Percentiles rank a stretch among this genome's conserved stretches.
Evolutionary conservation across 441 rosid genomes (phyloP).

Genomic region (Gossypium aridum): DNA sequence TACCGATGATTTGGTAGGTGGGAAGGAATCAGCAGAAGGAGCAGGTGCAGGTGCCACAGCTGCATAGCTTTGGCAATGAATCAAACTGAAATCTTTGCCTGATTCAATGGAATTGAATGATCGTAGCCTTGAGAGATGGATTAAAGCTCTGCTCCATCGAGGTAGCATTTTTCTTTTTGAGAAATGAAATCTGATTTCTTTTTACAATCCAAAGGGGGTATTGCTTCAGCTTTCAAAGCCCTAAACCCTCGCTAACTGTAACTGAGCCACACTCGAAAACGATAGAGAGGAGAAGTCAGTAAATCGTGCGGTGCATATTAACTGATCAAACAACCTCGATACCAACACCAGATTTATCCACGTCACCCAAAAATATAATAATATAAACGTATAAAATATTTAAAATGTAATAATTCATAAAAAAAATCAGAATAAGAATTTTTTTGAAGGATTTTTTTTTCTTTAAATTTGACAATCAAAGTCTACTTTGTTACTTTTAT

Average conservation of each 20-base stretch:
- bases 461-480: too few species aligned
- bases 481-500: too few species aligned
- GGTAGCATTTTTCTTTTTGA: slow-evolving; percentile 33
- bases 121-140: slow-evolving; percentile 36
- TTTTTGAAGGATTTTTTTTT: too few species aligned
- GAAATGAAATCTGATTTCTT: neutral
- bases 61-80: slow-evolving; percentile 35
- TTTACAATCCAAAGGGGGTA: neutral
- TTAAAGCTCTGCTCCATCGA: slow-evolving; percentile 44
- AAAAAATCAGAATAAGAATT: neutral
- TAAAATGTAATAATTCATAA: neutral
- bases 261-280: neutral
- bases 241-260: neutral
- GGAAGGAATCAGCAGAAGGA: slow-evolving; percentile 21
- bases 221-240: slow-evolving; percentile 5
- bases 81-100: slow-evolving; percentile 17
- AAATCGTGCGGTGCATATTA: slow-evolving; percentile 9
- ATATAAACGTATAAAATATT: too few species aligned
- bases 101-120: slow-evolving; percentile 21
- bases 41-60: slow-evolving; percentile 41
- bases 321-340: neutral
- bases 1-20: slow-evolving; percentile 41
- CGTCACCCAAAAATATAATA: neutral
- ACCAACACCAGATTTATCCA: neutral
- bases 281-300: neutral